Base-by-base conservation (phyloP, 192 early-diverging fungal genomes). In the Cladochytrium replicatum region DNA sequence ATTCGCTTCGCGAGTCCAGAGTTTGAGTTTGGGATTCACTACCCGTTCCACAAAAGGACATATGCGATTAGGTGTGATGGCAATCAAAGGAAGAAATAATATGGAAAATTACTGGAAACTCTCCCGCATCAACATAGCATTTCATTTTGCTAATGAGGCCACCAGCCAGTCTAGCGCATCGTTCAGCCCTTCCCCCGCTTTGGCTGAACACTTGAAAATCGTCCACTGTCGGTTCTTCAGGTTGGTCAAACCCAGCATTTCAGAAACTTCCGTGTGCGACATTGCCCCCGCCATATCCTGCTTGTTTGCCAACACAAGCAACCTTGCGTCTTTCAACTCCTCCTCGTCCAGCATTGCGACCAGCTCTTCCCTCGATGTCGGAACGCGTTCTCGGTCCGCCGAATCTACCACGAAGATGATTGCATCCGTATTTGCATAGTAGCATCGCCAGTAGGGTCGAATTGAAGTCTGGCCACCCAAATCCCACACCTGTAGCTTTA, bases 401-500 rank as follows among this genome's bases (percentile, higher is more conserved):
- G 83, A 86, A 68, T 98, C 95, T 4, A 98, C 89, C 27, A 98
- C 93, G 60, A 93, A 98, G 50, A 98, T 95, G 28, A 98, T 84
- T 11, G 93, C 92, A 62, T 96, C 91, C n/a, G 93, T 96, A 71
- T 96, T 95, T 54, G 88, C 84, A 62, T 96, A 98, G 73, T 98
- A 98, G 77, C 91, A 95, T 62, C 95, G 78, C 95, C 95, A 98
- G 67, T 95, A 96, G 3, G 95, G 95, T 39, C 84, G 77, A 52
- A 91, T 89, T n/a, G 73, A 82, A 4, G 85, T 88, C 54, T 93
- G 93, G 25, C 89, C 89, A 32, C 91, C 91, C 34, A 93, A 61
- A 69, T 97, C 89, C 93, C 93, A 92, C 37, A 93, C 95, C 71
- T 94, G 90, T 74, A 98, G 96, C 66, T 93, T 93, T 62, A 98